Base-by-base conservation (phyloP, 2,329 filamentous ascomycete species). In the Cadophora sp. region DNA sequence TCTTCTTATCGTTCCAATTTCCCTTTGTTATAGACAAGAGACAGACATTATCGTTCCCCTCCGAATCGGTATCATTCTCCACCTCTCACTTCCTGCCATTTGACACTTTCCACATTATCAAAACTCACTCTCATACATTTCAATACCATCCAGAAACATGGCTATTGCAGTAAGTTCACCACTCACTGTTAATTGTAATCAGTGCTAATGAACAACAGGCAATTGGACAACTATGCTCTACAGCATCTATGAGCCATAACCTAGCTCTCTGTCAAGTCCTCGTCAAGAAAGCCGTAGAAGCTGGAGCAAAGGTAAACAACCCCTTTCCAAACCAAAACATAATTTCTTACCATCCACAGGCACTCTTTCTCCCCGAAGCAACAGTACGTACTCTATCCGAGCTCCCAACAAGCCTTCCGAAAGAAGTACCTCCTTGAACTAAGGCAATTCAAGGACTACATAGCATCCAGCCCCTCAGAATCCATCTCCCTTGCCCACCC, bases 341-440 rank as follows among this genome's bases (percentile, higher is more conserved):
- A 3, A 13, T 45, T 18, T 43, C 59, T 70, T 16, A 67, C 64
- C 33, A 53, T 24, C 18, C 9, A 27, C 69, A 92, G 87, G 88
- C 91, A 20, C 86, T 97, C 59, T 97, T 98, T 81, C 89, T 97
- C 62, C 95, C 95, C 14, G 95, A 97, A 84, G 95, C 95, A 13
- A 71, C 73, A 45, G 73, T 68, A 70, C 65, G 63, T 14, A 22
- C 22, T 16, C 48, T 8, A 24, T 61, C n/a, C 7, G 20, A 27
- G 48, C 30, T 8, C 39, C 41, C 6, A 48, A 6, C 27, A 3
- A 30, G 27, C 27, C 6, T 43, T 16, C 16, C n/a, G 3, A 6
- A 11, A 27, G 9, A 30, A 14, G n/a, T 43, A 39, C 7, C 24
- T 27, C 36, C 55, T n/a, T 11, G 18, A 27, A n/a, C 33, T 22